These are phyloP conservation scores for Colletotrichum sp. DNA, from an alignment of 2,329 filamentous ascomycete genomes.

Conservation along the genomic window DNA sequence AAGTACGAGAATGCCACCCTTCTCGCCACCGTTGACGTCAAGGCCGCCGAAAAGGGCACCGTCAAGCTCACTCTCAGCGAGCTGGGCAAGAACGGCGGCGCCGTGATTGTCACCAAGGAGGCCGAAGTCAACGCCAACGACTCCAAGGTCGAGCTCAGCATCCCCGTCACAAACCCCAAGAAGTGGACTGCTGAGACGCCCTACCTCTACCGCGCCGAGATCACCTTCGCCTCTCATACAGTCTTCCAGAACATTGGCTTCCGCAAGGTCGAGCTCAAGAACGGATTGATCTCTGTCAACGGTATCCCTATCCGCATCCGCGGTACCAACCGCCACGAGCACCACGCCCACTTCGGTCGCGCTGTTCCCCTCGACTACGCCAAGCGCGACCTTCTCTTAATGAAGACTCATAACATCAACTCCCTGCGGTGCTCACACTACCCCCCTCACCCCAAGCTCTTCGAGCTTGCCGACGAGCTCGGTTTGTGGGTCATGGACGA, in stretches of 20 bases:
- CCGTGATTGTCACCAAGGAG: constrained; percentile 29
- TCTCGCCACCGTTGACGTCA: constrained; percentile 50
- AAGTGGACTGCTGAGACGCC: constrained; percentile 75
- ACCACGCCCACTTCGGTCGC: constrained; percentile 68
- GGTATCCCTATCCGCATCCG: constrained; percentile 64
- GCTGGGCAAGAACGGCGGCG: constrained; percentile 36
- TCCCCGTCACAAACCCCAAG: constrained; percentile 56
- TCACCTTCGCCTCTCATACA: constrained; percentile 45
- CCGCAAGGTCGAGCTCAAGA: constrained; percentile 65
- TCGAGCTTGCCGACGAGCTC: constrained; percentile 68
- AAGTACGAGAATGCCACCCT: constrained; percentile 57
- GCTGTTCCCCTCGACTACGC: constrained; percentile 68
- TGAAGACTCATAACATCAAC: constrained; percentile 77
- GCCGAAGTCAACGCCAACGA: constrained; percentile 28
- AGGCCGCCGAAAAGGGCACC: constrained; percentile 34
- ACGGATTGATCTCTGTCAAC: constrained; percentile 67
- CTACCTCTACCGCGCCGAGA: constrained; percentile 60
- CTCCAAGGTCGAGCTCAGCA: constrained; percentile 41
- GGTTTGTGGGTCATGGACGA: constrained; percentile 66
- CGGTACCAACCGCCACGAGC: constrained; percentile 74
- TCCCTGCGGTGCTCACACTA: constrained; percentile 73
- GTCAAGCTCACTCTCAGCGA: constrained; percentile 51
- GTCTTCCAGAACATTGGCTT: constrained; percentile 66
- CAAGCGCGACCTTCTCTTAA: constrained; percentile 65
- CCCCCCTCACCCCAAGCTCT: constrained; percentile 64